phyloP scores from a whole-genome alignment of 352 stramenopile species.

The Phytophthora rubi region DNA sequence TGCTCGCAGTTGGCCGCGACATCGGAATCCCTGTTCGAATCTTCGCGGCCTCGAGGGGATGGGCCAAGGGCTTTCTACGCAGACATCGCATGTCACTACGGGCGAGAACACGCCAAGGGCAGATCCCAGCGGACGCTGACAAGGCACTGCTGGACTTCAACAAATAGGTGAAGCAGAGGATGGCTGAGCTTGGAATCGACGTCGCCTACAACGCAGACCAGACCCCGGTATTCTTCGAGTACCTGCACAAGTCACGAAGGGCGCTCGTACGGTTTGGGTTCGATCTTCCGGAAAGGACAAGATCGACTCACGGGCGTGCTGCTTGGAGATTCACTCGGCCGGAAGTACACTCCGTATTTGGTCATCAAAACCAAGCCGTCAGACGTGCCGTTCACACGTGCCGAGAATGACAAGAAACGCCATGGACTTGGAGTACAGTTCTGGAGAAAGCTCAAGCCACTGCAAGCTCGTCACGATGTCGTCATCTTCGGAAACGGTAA shows the following conservation, averaged over 20 bases:
- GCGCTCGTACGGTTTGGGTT: constrained; percentile 8
- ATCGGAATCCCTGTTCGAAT: too few species aligned
- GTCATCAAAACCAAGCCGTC: background rate
- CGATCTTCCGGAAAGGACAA: constrained; percentile 14
- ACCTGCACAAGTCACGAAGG: constrained; percentile 12
- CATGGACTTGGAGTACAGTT: background rate
- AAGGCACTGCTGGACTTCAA: background rate
- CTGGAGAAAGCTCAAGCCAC: background rate
- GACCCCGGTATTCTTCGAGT: constrained; percentile 25
- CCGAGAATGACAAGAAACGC: background rate
- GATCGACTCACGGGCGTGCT: constrained; percentile 21
- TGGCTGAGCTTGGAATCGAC: constrained; percentile 1
- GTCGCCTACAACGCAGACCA: constrained; percentile 27
- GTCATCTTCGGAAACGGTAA: constrained; percentile 10
- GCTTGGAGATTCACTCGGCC: constrained; percentile 1
- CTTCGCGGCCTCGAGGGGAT: too few species aligned
- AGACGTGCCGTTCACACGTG: background rate
- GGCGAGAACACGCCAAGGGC: background rate
- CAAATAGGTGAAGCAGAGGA: background rate
- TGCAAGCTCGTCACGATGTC: constrained; percentile 4
- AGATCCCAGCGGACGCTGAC: background rate
- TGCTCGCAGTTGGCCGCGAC: too few species aligned
- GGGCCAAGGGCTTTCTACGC: too few species aligned
- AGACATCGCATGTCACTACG: background rate
- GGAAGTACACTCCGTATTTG: background rate